Evolutionary conservation across 257 asterid genomes (phyloP).

Genomic region (Pogostemon cablin): DNA sequence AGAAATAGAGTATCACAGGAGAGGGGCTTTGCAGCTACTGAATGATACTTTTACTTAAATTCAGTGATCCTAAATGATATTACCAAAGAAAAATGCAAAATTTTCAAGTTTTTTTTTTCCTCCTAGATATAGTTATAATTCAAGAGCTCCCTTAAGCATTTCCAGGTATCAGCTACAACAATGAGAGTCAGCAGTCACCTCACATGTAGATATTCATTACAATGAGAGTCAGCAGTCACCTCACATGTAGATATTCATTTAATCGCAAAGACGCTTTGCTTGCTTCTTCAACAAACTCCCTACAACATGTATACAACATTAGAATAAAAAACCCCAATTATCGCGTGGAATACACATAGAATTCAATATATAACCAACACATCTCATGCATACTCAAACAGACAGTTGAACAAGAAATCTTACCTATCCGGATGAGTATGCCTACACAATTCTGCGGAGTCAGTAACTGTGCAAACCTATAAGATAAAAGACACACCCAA

Average conservation of each 20-base stretch:
- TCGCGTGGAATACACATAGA: constrained; percentile 8
- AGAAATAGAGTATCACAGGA: background rate
- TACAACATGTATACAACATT: constrained; percentile 30
- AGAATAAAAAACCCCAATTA: constrained; percentile 9
- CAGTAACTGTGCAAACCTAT: constrained; percentile 92
- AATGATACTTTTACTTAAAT: constrained; percentile 1
- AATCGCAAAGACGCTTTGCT: constrained; percentile 82
- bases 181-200: constrained; percentile 56
- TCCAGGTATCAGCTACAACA: constrained; percentile 11
- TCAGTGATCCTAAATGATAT: constrained; percentile 15
- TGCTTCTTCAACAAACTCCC: constrained; percentile 85
- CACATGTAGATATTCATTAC: constrained; percentile 85
- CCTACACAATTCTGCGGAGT: constrained; percentile 91
- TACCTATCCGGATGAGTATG: constrained; percentile 98
- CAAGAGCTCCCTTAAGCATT: constrained; percentile 5
- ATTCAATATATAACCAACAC: background rate
- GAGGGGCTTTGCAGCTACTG: background rate
- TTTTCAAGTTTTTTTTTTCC: background rate
- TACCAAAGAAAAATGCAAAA: background rate
- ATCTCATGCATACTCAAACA: constrained; percentile 5
- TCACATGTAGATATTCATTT: constrained; percentile 90
- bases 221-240: constrained; percentile 52
- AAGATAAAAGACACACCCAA: constrained; percentile 31
- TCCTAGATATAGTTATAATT: background rate
- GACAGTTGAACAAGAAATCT: constrained; percentile 26